A percentile compares a stretch with the other conserved stretches of the same genome.
Evolutionary conservation across 768 basidiomycete genomes (phyloP).

Genomic region (Calocera cornea): DNA sequence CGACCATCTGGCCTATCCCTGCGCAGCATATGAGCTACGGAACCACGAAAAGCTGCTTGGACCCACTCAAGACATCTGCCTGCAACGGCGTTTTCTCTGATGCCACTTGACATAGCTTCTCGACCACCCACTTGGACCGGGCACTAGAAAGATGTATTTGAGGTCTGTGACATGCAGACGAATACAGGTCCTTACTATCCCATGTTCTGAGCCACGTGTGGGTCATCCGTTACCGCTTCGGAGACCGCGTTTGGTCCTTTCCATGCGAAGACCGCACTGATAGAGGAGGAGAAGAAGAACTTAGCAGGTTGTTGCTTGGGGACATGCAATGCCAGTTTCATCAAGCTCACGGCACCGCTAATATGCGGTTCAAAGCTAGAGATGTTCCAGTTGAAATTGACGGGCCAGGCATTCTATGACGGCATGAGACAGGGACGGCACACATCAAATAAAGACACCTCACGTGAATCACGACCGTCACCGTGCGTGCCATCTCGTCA

Average conservation of each 20-base stretch:
- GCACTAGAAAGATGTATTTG: conserved; percentile 19
- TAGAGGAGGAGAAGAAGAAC: conserved; percentile 42
- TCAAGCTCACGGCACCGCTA: conserved; percentile 36
- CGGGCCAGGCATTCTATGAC: conserved; percentile 40
- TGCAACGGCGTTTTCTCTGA: conserved; percentile 20
- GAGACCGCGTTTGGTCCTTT: background rate
- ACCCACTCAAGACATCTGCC: conserved; percentile 27
- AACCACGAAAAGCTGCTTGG: background rate
- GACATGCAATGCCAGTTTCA: conserved; percentile 32
- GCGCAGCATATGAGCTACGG: background rate
- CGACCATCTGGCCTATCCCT: conserved; percentile 42
- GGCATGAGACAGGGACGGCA: background rate
- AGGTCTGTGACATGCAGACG: background rate
- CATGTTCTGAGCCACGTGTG: conserved; percentile 9
- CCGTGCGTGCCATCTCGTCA: conserved; percentile 23
- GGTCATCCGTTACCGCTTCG: conserved; percentile 5
- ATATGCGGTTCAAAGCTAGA: conserved; percentile 37
- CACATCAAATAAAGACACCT: conserved; percentile 5
- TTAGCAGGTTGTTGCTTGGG: conserved; percentile 25
- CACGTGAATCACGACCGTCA: conserved; percentile 38
- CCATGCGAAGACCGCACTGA: conserved; percentile 22
- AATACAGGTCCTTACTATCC: background rate
- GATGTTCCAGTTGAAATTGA: conserved; percentile 39
- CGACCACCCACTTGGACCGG: conserved; percentile 40
- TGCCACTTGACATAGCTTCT: conserved; percentile 38